Base-by-base conservation (phyloP, 768 basidiomycete species). In the Kwoniella sp. region DNA sequence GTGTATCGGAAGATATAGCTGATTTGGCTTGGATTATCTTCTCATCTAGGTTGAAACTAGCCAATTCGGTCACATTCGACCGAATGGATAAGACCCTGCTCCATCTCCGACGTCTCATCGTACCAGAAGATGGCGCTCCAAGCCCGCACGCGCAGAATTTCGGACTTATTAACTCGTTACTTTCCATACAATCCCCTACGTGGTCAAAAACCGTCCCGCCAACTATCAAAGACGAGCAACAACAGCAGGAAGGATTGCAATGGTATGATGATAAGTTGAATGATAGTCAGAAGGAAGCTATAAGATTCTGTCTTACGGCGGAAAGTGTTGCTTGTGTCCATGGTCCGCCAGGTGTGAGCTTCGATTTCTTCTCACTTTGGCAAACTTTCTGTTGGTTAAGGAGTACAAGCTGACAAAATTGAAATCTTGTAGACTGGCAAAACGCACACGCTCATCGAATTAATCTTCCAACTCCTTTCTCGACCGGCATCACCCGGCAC, bases 401-500 rank as follows among this genome's bases (percentile, higher is more conserved):
- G 33, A 33, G 33, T 6, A 33, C 3, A 19, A 25, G 51, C 51
- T 58, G 48, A 58, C 22, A 22, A 3, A 4, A 19, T n/a, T 44
- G 40, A 19, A 9, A 19, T n/a, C 7, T 2, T 22, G 27, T 88
- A 90, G 63, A 95, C 93, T 1, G 95, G 95, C 7, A 98, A 98
- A 83, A 99, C 95, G 0, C 90, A 92, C 69, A 96, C 95, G 0
- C 83, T 99, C 19, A 89, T 97, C 33, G 95, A 99, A 79, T 85
- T 96, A 55, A 90, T 97, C 63, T 87, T 90, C 27, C 94, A 97
- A 72, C 68, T 74, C 1, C 68, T 77, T 24, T 60, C 67, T 9
- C 56, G 68, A 1, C 68, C 72, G 2, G 55, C 70, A 7, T 47
- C 57, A 17, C 22, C 60, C 2, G 13, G 24, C 1, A 60, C 71